Evolutionary conservation across 768 basidiomycete species (phyloP).

Genomic region (Tulasnella sp.): DNA sequence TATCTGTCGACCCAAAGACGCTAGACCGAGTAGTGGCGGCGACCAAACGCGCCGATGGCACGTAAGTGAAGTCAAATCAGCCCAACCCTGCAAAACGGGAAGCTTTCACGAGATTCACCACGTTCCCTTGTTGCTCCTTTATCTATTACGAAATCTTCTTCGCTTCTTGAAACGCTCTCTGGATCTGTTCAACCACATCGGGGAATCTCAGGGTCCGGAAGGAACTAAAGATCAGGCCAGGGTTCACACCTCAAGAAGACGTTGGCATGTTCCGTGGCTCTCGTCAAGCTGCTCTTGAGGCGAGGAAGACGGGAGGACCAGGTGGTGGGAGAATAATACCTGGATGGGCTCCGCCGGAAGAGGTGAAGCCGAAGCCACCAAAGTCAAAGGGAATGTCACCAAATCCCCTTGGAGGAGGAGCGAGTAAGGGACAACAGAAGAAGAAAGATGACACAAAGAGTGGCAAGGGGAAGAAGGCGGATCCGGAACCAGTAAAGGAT

Average conservation of each 20-base stretch:
- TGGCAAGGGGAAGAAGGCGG: conserved; percentile 76
- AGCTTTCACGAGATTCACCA: no score
- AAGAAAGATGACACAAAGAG: conserved; percentile 33
- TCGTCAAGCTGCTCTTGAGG: conserved; percentile 63
- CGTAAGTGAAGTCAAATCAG: conserved; percentile 64
- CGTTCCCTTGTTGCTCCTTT: not conserved
- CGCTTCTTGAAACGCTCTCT: not conserved
- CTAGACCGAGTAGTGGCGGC: conserved; percentile 83
- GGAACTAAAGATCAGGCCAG: conserved; percentile 80
- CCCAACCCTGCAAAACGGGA: no score
- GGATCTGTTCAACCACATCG: no score
- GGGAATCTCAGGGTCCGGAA: conserved; percentile 63
- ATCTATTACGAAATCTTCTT: not conserved
- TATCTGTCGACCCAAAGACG: conserved; percentile 74
- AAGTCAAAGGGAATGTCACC: conserved; percentile 4
- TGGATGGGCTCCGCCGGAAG: conserved; percentile 62
- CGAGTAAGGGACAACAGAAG: conserved; percentile 5
- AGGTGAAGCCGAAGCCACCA: conserved; percentile 20
- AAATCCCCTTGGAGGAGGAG: not conserved
- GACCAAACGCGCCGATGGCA: conserved; percentile 71
- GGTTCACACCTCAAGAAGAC: conserved; percentile 92
- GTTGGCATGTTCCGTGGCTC: conserved; percentile 74
- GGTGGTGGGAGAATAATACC: conserved; percentile 31
- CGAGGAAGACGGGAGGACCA: conserved; percentile 36
- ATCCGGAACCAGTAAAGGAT: conserved; percentile 72